These are phyloP conservation scores for Echinochloa phyllopogon DNA, from an alignment of 176 grass and related monocot species.

Conservation along the genomic window DNA sequence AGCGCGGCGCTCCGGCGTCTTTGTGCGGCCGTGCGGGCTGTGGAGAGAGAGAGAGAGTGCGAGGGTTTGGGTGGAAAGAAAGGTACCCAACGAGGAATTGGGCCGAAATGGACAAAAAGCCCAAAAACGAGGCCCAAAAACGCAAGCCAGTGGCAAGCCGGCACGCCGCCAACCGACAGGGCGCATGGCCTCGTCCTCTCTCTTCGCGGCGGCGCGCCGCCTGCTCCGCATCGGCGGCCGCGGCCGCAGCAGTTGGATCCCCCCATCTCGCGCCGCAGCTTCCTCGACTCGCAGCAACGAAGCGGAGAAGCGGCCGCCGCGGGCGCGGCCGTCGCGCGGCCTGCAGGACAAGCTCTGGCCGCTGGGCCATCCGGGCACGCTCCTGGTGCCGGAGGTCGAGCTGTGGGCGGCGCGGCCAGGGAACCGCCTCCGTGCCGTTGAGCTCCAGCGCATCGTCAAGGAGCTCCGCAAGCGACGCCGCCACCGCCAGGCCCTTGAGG, in stretches of 20 bases:
- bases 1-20: conserved; percentile 26
- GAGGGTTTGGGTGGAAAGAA: conserved; percentile 13
- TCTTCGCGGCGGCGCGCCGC: conserved; percentile 51
- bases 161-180: not conserved
- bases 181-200: conserved; percentile 44
- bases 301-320: not conserved
- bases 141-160: not conserved
- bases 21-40: not conserved
- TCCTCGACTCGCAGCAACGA: conserved; percentile 28
- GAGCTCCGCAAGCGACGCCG: conserved; percentile 67
- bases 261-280: not conserved
- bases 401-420: conserved; percentile 57
- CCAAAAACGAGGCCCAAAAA: not conserved
- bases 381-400: conserved; percentile 75
- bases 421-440: conserved; percentile 50
- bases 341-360: conserved; percentile 77
- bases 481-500: conserved; percentile 85
- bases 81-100: not conserved
- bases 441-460: conserved; percentile 63
- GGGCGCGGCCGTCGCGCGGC: conserved; percentile 12
- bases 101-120: conserved; percentile 5
- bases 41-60: not conserved
- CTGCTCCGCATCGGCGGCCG: conserved; percentile 43
- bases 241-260: conserved; percentile 36
- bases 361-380: conserved; percentile 61